A percentile compares a stretch with the other conserved stretches of the same genome.
Evolutionary conservation across 2,329 filamentous ascomycete species (phyloP).

Genomic region (Penicillium janthinellum): DNA sequence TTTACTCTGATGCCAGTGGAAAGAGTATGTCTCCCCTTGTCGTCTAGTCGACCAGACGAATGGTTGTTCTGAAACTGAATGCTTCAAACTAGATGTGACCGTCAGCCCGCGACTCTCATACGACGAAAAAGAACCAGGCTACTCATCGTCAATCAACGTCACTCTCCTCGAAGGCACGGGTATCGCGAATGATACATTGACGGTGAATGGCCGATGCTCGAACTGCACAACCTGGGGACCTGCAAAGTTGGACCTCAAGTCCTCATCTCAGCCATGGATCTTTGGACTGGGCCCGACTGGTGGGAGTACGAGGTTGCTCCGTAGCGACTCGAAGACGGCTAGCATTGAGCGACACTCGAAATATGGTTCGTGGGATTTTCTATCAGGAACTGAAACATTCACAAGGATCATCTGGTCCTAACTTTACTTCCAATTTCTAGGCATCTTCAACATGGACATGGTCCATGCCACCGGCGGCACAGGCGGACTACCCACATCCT

Average conservation of each 20-base stretch:
- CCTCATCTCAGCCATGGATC: slow-evolving; percentile 21
- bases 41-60: not conserved
- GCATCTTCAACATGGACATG: slow-evolving; percentile 22
- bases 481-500: slow-evolving; percentile 14
- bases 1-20: slow-evolving; percentile 18
- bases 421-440: not conserved
- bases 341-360: slow-evolving; percentile 24
- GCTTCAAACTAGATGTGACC: slow-evolving; percentile 16
- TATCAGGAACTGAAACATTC: not conserved
- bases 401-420: not conserved
- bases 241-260: slow-evolving; percentile 20
- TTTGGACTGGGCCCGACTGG: slow-evolving; percentile 22
- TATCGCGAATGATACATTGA: slow-evolving; percentile 16
- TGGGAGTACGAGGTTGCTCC: slow-evolving; percentile 6
- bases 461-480: slow-evolving; percentile 23
- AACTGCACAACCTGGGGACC: slow-evolving; percentile 22
- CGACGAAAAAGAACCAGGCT: slow-evolving; percentile 22
- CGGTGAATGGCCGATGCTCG: slow-evolving; percentile 22
- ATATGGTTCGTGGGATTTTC: slow-evolving; percentile 16
- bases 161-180: slow-evolving; percentile 19
- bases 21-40: slow-evolving; percentile 11
- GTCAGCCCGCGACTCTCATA: slow-evolving; percentile 25
- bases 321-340: slow-evolving; percentile 21
- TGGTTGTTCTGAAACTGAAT: not conserved
- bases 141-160: slow-evolving; percentile 19